These are phyloP conservation scores for Lipomyces oligophaga DNA, from an alignment of 805 yeast species.

Conservation along the genomic window DNA sequence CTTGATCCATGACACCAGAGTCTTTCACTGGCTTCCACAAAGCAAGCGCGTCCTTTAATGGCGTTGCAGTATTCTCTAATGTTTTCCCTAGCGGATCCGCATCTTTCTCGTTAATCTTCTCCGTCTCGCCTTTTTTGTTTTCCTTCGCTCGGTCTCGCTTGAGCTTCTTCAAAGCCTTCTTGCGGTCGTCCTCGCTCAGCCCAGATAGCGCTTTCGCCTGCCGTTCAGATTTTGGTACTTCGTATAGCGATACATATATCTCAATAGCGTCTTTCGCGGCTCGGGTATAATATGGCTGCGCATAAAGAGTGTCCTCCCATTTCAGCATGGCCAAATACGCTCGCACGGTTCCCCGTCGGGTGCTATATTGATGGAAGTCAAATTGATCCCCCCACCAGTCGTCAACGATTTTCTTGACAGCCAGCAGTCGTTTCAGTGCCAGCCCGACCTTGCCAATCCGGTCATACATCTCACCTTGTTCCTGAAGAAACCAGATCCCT, in stretches of 20 bases:
- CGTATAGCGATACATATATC: slow-evolving; percentile 47
- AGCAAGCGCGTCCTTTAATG: slow-evolving; percentile 44
- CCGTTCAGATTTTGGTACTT: slow-evolving; percentile 25
- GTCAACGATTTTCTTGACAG: slow-evolving; percentile 59
- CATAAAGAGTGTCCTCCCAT: slow-evolving; percentile 77
- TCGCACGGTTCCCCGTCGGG: slow-evolving; percentile 85
- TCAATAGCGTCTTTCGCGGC: slow-evolving; percentile 65
- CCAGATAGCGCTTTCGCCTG: slow-evolving; percentile 31
- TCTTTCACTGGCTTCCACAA: slow-evolving; percentile 39
- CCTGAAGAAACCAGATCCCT: slow-evolving; percentile 82
- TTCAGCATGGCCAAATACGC: slow-evolving; percentile 69
- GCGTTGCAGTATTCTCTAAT: slow-evolving; percentile 38
- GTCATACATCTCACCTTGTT: slow-evolving; percentile 76
- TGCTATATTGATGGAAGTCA: slow-evolving; percentile 90
- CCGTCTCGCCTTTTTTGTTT: slow-evolving; percentile 42
- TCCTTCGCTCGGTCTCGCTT: slow-evolving; percentile 44
- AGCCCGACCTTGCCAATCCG: slow-evolving; percentile 64
- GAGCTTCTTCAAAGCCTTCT: slow-evolving; percentile 38
- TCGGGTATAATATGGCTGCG: slow-evolving; percentile 60
- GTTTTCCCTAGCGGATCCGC: slow-evolving; percentile 51
- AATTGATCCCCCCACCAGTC: slow-evolving; percentile 78
- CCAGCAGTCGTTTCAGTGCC: slow-evolving; percentile 71
- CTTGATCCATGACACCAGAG: background rate
- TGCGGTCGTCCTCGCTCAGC: slow-evolving; percentile 35
- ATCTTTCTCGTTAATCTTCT: slow-evolving; percentile 35